phyloP scores from a whole-genome alignment of 257 asterid species.

The Gentiana straminea region DNA sequence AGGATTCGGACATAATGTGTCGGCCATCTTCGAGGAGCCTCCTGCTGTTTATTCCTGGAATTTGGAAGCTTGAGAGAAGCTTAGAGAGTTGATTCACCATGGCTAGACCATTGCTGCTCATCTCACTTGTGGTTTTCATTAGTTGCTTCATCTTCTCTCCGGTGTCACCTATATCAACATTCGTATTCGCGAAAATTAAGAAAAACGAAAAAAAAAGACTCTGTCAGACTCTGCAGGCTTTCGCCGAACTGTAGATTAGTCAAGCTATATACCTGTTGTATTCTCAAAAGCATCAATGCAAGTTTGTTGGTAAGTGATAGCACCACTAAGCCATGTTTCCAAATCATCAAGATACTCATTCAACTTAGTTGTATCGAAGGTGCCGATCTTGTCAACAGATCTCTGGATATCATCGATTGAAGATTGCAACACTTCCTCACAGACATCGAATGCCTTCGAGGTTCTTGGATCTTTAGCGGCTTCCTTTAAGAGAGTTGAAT shows the following conservation, averaged over 20 bases:
- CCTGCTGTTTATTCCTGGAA: constrained; percentile 5
- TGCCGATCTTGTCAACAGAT: constrained; percentile 6
- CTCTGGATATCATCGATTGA: constrained; percentile 14
- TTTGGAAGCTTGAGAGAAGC: constrained; percentile 3
- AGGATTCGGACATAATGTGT: constrained; percentile 3
- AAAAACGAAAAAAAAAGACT: too few relatives aligned
- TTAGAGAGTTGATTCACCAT: constrained; percentile 13
- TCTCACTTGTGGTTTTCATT: constrained; percentile 15
- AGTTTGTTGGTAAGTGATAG: constrained; percentile 44
- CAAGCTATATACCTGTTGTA: constrained; percentile 22
- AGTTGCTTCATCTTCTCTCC: constrained; percentile 24
- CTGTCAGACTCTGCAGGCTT: too few relatives aligned
- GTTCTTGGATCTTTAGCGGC: constrained; percentile 21
- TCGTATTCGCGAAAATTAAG: too few relatives aligned
- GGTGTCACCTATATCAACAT: constrained; percentile 6
- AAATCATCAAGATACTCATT: constrained; percentile 37
- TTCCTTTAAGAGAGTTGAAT: constrained; percentile 1
- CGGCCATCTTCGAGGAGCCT: constrained; percentile 8
- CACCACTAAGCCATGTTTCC: constrained; percentile 69
- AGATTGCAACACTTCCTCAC: constrained; percentile 3
- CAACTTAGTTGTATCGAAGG: constrained; percentile 5
- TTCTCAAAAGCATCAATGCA: constrained; percentile 59
- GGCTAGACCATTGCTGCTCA: constrained; percentile 23
- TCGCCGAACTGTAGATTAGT: too few relatives aligned
- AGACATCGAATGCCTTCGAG: constrained; percentile 13